Base-by-base conservation (phyloP, 169 alveolate genomes). In the Plasmodium chabaudi region DNA sequence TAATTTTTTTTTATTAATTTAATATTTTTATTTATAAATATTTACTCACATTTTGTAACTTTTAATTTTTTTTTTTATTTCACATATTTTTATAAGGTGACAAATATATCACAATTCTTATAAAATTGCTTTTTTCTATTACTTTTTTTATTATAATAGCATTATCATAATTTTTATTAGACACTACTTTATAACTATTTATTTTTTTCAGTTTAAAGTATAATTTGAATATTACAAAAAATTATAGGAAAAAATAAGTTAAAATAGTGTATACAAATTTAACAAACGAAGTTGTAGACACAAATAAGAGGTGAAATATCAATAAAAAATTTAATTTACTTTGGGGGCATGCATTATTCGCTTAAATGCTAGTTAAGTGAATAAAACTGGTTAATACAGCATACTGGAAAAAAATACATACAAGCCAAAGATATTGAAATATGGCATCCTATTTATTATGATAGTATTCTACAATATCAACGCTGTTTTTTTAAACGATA, bases 401-500 rank as follows among this genome's bases (percentile, higher is more conserved):
- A 34, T 34, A 34, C 0, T 34, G n/a, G 9, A 51, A 51, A 12
- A 51, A 13, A 51, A 51, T 51, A 9, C 3, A 47, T n/a, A 51
- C 5, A n/a, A 9, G 25, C 13, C 6, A 42, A 42, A 68, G 27
- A 46, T 21, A 68, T 42, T 15, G 1, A 23, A 68, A 2, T n/a
- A 47, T 17, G 42, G 21, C n/a, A 34, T 34, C 7, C 7, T 34
- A 34, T 34, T 34, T 34, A 34, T 34, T 34, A 34, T 34, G 42
- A 34, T 34, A 34, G 7, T 34, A 34, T 34, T 34, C 42, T 5
- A 34, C 42, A 34, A 34, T n/a, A 23, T 84, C 73, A 84, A 34
- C 91, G 65, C 44, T 84, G 91, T 46, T 84, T 84, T 51, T 84
- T 84, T 65, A 84, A 57, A 46, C 91, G 91, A 17, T 84, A 84